These are phyloP conservation scores for Sicyos baderoa DNA, from an alignment of 306 rosid species.

Conservation along the genomic window DNA sequence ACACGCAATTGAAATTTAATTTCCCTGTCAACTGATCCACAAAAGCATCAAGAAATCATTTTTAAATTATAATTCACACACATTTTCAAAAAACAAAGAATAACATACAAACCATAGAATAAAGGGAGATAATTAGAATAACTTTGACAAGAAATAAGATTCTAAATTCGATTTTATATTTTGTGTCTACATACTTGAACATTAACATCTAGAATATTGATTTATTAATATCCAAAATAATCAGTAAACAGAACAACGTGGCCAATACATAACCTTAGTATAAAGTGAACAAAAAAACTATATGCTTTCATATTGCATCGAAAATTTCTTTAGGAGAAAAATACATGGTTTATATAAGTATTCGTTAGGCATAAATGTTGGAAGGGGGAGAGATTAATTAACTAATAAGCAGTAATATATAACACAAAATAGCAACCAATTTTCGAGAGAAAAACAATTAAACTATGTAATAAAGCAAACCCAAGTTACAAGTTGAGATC, in stretches of 20 bases:
- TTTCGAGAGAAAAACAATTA: background rate
- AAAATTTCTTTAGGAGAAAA: background rate
- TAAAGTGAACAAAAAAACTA: background rate
- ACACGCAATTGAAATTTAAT: too few relatives aligned
- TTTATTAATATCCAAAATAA: background rate
- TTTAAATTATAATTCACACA: too few relatives aligned
- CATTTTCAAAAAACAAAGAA: too few relatives aligned
- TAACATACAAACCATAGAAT: too few relatives aligned
- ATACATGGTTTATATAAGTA: background rate
- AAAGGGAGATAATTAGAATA: too few relatives aligned
- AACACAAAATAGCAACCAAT: constrained; percentile 1
- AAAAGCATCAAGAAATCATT: too few relatives aligned
- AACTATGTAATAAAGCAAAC: background rate
- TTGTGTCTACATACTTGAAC: background rate
- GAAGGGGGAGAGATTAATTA: background rate
- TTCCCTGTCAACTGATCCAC: too few relatives aligned
- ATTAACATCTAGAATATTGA: background rate
- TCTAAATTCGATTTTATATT: too few relatives aligned
- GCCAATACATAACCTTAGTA: background rate
- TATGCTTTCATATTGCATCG: background rate
- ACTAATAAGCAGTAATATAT: background rate
- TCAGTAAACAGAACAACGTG: background rate
- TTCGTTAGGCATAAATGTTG: background rate
- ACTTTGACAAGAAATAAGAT: too few relatives aligned
- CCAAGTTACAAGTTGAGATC: constrained; percentile 15